phyloP scores from a whole-genome alignment of 768 basidiomycete species.

The Mycena kentingensis region DNA sequence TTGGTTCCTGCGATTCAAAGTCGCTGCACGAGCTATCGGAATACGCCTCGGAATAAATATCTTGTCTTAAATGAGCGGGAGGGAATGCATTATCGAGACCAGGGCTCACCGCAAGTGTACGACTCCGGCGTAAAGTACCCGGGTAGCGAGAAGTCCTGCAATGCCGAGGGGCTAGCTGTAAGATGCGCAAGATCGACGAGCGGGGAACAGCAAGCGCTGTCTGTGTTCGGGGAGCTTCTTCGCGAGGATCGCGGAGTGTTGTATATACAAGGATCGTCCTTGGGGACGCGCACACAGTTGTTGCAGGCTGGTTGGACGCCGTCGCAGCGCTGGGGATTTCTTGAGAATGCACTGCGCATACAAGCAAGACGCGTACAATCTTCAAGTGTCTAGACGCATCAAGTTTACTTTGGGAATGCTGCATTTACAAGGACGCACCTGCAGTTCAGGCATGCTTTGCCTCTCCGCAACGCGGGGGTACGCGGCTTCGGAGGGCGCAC shows the following conservation, averaged over 20 bases:
- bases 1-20: background rate
- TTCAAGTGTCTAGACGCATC: conserved; percentile 7
- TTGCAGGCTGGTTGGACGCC: conserved; percentile 9
- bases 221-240: background rate
- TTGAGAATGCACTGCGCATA: background rate
- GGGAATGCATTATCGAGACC: background rate
- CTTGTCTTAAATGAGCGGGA: background rate
- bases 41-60: background rate
- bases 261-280: conserved; percentile 2
- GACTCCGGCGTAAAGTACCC: background rate
- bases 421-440: conserved; percentile 2
- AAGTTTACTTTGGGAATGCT: background rate
- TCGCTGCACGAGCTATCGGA: background rate
- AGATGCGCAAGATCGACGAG: background rate
- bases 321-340: conserved; percentile 8
- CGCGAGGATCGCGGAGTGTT: background rate
- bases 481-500: conserved; percentile 3
- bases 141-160: background rate
- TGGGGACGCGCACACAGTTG: conserved; percentile 9
- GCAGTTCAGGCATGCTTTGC: conserved; percentile 9
- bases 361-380: background rate
- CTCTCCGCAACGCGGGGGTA: background rate
- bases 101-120: background rate
- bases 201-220: background rate
- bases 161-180: background rate